phyloP scores from a whole-genome alignment of 192 early-diverging fungal genomes.

The Rhizoclosmatium globosum region DNA sequence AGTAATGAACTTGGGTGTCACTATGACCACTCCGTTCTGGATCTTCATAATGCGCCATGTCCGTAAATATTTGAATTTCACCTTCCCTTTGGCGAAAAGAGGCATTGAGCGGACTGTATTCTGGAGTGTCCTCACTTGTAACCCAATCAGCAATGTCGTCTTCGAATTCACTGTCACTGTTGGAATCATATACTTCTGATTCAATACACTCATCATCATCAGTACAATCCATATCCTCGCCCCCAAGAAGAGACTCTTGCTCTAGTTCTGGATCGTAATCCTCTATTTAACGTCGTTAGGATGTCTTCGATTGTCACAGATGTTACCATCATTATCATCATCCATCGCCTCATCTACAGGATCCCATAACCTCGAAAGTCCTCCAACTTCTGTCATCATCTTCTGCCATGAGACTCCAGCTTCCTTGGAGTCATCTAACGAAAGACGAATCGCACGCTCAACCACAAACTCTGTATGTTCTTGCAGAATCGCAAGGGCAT shows the following conservation, averaged over 20 bases:
- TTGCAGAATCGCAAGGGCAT: neutral
- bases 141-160: neutral
- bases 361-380: neutral
- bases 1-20: neutral
- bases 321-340: neutral
- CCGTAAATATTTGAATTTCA: too few species aligned
- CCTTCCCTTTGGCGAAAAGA: too few species aligned
- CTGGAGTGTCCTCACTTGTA: too few species aligned
- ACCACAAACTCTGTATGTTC: neutral
- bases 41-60: neutral
- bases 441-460: neutral
- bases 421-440: neutral
- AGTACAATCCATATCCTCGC: neutral
- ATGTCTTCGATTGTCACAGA: neutral
- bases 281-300: neutral
- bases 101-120: too few species aligned
- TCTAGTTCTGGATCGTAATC: neutral
- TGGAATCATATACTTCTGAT: neutral
- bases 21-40: neutral
- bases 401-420: neutral
- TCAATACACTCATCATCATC: neutral
- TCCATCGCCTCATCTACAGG: neutral
- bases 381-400: neutral
- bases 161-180: neutral
- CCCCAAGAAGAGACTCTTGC: too few species aligned